Percentiles rank a stretch among this genome's conserved stretches.
Evolutionary conservation across 2,329 filamentous ascomycete species (phyloP).

Genomic region (Fusarium redolens): DNA sequence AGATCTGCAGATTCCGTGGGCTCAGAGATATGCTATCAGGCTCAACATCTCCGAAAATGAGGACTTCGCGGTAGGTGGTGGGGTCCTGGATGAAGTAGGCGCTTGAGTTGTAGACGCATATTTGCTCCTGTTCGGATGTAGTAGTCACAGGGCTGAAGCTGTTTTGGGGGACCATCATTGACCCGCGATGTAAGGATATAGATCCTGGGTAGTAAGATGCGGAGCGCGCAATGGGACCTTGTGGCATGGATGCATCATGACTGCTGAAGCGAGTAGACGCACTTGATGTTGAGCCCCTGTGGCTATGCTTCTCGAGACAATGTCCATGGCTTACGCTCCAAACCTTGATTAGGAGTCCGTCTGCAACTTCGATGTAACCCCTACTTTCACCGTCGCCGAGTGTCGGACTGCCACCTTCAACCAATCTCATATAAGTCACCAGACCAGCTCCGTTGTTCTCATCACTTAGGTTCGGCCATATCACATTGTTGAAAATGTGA

Average conservation of each 20-base stretch:
- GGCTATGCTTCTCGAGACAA: constrained; percentile 79
- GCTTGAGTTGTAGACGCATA: constrained; percentile 86
- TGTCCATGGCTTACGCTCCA: constrained; percentile 91
- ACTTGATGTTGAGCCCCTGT: constrained; percentile 68
- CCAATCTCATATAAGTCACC: constrained; percentile 87
- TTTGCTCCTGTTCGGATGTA: constrained; percentile 55
- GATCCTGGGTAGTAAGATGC: constrained; percentile 41
- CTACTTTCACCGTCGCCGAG: constrained; percentile 82
- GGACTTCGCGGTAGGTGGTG: constrained; percentile 76
- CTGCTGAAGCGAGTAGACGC: constrained; percentile 63
- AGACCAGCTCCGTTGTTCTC: constrained; percentile 95
- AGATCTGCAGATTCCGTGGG: constrained; percentile 84
- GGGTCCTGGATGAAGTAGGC: constrained; percentile 92
- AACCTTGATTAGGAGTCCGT: constrained; percentile 88
- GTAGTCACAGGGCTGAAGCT: constrained; percentile 43
- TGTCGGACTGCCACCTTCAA: constrained; percentile 87
- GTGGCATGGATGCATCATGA: constrained; percentile 56
- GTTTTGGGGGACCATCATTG: constrained; percentile 49
- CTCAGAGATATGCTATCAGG: constrained; percentile 86
- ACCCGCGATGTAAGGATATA: constrained; percentile 27
- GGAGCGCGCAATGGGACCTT: constrained; percentile 43
- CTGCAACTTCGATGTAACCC: constrained; percentile 89
- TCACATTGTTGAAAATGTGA: constrained; percentile 97
- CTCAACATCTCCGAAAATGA: constrained; percentile 96
- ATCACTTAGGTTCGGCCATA: constrained; percentile 97